Evolutionary conservation across 805 yeast species (phyloP).

Genomic region (Saturnispora bothae): DNA sequence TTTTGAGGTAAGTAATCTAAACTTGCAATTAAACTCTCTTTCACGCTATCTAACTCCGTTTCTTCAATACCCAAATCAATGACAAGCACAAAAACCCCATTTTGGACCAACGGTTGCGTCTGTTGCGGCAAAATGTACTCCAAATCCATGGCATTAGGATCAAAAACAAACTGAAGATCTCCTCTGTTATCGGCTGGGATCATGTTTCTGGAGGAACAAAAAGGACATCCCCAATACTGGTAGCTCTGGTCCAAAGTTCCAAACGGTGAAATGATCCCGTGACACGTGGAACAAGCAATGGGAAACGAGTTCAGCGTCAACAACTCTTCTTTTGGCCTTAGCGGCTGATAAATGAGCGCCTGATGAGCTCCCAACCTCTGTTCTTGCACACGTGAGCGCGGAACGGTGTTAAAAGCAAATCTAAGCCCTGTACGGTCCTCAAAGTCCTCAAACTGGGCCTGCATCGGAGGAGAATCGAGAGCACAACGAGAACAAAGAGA

Average conservation of each 20-base stretch:
- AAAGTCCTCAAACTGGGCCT: conserved; percentile 33
- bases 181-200: conserved; percentile 20
- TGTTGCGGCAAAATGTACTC: conserved; percentile 35
- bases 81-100: conserved; percentile 39
- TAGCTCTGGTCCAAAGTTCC: conserved; percentile 27
- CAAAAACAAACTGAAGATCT: conserved; percentile 28
- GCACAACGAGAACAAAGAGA: neutral
- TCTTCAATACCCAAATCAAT: conserved; percentile 46
- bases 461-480: conserved; percentile 5
- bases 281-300: conserved; percentile 44
- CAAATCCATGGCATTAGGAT: conserved; percentile 35
- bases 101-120: neutral
- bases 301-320: conserved; percentile 30
- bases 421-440: conserved; percentile 72
- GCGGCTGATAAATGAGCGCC: conserved; percentile 50
- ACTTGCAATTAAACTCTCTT: conserved; percentile 37
- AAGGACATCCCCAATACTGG: conserved; percentile 43
- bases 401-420: conserved; percentile 61
- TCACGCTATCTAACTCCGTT: conserved; percentile 37
- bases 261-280: conserved; percentile 44
- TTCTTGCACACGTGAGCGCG: conserved; percentile 43
- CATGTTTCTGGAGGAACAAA: conserved; percentile 41
- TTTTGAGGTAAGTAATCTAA: conserved; percentile 39
- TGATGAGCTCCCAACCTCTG: conserved; percentile 43
- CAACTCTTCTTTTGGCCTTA: conserved; percentile 36